Base-by-base conservation (phyloP, 2,329 filamentous ascomycete genomes). In the Corniculantispora saksenae region DNA sequence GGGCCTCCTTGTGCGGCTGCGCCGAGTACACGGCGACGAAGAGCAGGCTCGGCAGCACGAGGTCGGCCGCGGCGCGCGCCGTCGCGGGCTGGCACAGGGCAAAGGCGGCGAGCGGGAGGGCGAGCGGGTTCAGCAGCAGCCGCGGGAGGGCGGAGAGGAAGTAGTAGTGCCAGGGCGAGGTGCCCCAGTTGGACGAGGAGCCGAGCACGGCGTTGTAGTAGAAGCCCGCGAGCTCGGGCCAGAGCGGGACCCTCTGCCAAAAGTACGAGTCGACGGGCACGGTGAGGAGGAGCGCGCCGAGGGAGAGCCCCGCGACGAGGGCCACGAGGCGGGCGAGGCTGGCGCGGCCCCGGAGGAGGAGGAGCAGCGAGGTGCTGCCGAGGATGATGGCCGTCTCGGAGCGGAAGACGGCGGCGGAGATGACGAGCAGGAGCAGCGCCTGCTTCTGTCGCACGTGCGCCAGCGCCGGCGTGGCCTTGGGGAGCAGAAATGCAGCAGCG, bases 1-100 rank as follows among this genome's bases (percentile, higher is more conserved):
- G 91, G 75, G 93, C 91, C 79, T 99, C 95, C 76, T 99, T 99
- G 80, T 99, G 95, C 0, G 94, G 94, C 67, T 97, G 91, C 59
- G 93, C 71, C 68, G 93, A 97, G 81, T 97, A 98, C 51, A 96
- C 77, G 5, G 84, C 84, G 23, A 96, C 83, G 76, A 94, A 99
- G 35, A 85, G 76, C 1, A 96, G 69, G 12, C 86, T 84, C 0
- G 95, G 93, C 2, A 89, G 70, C 4, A 91, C 81, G 0, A 92
- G 72, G 8, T 81, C 78, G 19, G 77, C 73, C 0, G 82, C 80
- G 6, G 78, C 75, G 4, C 74, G 75, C 10, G 77, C 74, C 0
- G 81, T 83, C 2, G 80, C 81, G 0, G 82, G 80, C 8, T 82
- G 80, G 13, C 75, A 73, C 10, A 88, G 79, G 3, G 88, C 82